Evolutionary conservation across 192 early-diverging fungal genomes (phyloP), one percentile per base, ranked within the genome.

Genomic region (Thamnidium elegans): DNA sequence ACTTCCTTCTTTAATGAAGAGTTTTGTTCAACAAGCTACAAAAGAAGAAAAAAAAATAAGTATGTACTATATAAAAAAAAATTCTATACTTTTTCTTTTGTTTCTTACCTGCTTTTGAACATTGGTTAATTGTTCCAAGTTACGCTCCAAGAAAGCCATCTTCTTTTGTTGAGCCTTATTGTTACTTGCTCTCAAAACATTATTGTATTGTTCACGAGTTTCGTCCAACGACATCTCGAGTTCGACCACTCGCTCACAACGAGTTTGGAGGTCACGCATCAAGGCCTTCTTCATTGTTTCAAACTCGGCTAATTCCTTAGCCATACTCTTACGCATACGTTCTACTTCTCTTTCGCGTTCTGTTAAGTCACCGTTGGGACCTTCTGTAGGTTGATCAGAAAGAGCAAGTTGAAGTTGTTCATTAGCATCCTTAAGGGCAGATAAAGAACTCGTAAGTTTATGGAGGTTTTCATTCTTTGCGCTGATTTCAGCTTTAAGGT

Each of bases 241-340:
- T 82, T 99, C 95, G 23, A 99, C 94, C 54, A 96, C 92, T 86
- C 93, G 92, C 74, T 99, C 96, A 79, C 95, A 97, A 46, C 96
- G 89, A 79, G 94, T 91, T 78, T 97, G 93, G 47, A 99, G 87
- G 72, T 98, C 96, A 39, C 91, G 90, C 95, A 98, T 96, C 66
- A 99, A 80, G 45, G 91, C 92, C 87, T 98, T 95, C 80, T 96
- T 96, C 94, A 97, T 97, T 62, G 89, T 87, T 65, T 99, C 97
- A 79, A 96, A 98, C 60, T 99, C 96, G 19, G 87, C 78, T 56
- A 97, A 84, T 51, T 76, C 69, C 26, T 76, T 61, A 21, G 74
- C 70, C 74, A 76, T 76, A 11, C 66, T 71, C 55, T 76, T 76
- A 50, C 89, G 79, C 73, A 95, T 88, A 52, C 86, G 77, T 58